Percentiles rank a stretch among this genome's conserved stretches.
These are phyloP conservation scores for Botrytis hyacinthi DNA, from an alignment of 2,329 filamentous ascomycete species.

Conservation along the genomic window DNA sequence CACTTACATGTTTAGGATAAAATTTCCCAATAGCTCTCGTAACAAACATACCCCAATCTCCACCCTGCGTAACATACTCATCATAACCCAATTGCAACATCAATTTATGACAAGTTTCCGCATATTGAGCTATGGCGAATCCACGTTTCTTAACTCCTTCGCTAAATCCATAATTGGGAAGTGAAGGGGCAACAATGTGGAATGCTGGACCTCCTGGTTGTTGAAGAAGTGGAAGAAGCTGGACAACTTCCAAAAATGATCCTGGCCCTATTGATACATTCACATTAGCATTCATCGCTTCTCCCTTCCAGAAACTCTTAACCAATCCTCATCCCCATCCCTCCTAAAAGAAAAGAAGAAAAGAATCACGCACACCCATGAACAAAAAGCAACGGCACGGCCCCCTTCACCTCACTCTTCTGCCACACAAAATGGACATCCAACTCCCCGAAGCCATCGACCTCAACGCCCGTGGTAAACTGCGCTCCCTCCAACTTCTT, in stretches of 20 bases:
- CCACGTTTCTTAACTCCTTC: constrained; percentile 41
- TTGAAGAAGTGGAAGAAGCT: constrained; percentile 27
- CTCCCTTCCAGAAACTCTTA: not conserved
- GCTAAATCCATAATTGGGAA: constrained; percentile 53
- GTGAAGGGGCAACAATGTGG: constrained; percentile 52
- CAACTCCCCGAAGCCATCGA: constrained; percentile 58
- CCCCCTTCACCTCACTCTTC: constrained; percentile 47
- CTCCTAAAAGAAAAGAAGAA: not conserved
- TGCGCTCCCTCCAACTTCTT: constrained; percentile 47
- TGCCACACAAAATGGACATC: constrained; percentile 65
- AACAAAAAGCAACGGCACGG: constrained; percentile 59
- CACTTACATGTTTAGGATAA: constrained; percentile 48
- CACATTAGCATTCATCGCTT: not conserved
- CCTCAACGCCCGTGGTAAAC: constrained; percentile 51
- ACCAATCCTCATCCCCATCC: not conserved
- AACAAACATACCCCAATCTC: constrained; percentile 70
- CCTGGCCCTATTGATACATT: constrained; percentile 23
- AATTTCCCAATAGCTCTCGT: constrained; percentile 58
- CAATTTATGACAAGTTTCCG: constrained; percentile 62
- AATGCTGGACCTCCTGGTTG: constrained; percentile 23
- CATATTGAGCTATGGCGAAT: constrained; percentile 60
- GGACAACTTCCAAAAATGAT: constrained; percentile 23
- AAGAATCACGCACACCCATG: constrained; percentile 50
- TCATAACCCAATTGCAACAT: constrained; percentile 66
- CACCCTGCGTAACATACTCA: constrained; percentile 60